Evolutionary conservation across 305 asterid species (phyloP).

Genomic region (Rubia balearica): DNA sequence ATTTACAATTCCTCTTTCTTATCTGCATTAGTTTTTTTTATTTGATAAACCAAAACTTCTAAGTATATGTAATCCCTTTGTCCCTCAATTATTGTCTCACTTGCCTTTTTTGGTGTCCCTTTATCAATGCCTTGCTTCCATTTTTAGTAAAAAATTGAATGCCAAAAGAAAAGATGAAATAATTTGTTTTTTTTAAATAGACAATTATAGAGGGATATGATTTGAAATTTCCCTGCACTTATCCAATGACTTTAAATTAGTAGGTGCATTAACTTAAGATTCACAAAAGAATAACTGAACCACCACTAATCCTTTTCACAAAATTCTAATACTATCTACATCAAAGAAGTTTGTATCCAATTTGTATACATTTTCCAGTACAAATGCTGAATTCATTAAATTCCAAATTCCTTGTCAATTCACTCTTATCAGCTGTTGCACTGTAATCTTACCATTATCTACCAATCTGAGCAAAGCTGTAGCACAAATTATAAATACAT

Average conservation of each 20-base stretch:
- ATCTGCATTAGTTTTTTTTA: background rate
- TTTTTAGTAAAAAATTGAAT: too few species aligned
- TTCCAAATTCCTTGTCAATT: background rate
- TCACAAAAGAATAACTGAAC: background rate
- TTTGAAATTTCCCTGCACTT: background rate
- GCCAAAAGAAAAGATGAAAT: too few species aligned
- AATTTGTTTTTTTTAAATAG: too few species aligned
- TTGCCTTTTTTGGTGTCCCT: too few species aligned
- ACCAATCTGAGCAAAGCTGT: background rate
- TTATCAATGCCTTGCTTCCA: too few species aligned
- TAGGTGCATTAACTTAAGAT: background rate
- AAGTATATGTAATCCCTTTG: background rate
- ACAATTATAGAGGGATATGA: background rate
- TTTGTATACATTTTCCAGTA: background rate
- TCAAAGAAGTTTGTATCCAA: background rate
- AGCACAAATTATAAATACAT: background rate
- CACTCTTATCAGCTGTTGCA: background rate
- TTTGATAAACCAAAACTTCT: background rate
- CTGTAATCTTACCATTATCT: slow-evolving; percentile 11
- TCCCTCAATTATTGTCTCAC: too few species aligned
- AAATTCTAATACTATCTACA: background rate
- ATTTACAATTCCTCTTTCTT: background rate
- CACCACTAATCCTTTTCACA: background rate
- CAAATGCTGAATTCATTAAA: background rate
- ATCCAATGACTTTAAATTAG: background rate